phyloP scores from a whole-genome alignment of 2,329 filamentous ascomycete species.

The Pyricularia grisea region DNA sequence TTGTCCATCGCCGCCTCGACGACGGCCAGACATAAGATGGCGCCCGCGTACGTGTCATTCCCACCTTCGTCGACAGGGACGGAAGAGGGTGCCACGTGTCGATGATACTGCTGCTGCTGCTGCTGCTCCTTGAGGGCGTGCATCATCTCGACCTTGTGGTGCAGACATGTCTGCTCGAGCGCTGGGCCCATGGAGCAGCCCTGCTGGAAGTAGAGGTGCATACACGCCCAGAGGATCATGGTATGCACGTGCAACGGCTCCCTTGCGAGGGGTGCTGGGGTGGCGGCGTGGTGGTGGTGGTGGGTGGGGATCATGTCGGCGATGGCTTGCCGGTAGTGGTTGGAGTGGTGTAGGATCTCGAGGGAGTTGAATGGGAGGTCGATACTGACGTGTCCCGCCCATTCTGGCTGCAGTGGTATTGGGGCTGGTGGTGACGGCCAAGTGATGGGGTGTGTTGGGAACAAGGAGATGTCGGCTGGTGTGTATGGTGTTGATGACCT shows the following conservation, averaged over 20 bases:
- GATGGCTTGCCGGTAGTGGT: neutral
- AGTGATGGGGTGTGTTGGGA: neutral
- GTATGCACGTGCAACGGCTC: neutral
- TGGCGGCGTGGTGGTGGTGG: neutral
- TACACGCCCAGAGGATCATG: slow-evolving; percentile 8
- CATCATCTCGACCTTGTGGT: slow-evolving; percentile 11
- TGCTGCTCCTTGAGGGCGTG: neutral
- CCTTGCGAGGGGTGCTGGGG: neutral
- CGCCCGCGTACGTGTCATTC: neutral
- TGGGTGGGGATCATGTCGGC: neutral
- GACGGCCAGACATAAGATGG: neutral
- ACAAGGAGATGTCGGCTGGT: neutral
- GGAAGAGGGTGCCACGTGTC: neutral
- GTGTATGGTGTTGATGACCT: neutral
- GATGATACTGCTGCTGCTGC: neutral
- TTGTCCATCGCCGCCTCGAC: neutral
- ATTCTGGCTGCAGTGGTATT: neutral
- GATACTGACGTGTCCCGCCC: neutral
- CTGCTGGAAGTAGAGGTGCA: slow-evolving; percentile 9
- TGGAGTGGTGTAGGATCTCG: neutral
- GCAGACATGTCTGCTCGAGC: slow-evolving; percentile 12
- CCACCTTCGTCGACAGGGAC: too few relatives aligned
- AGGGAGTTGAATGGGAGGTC: neutral
- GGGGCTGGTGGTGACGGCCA: neutral
- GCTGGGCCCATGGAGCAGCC: slow-evolving; percentile 2